Evolutionary conservation across 148 eudicot species (phyloP).

Genomic region (Polygonum maritimum): DNA sequence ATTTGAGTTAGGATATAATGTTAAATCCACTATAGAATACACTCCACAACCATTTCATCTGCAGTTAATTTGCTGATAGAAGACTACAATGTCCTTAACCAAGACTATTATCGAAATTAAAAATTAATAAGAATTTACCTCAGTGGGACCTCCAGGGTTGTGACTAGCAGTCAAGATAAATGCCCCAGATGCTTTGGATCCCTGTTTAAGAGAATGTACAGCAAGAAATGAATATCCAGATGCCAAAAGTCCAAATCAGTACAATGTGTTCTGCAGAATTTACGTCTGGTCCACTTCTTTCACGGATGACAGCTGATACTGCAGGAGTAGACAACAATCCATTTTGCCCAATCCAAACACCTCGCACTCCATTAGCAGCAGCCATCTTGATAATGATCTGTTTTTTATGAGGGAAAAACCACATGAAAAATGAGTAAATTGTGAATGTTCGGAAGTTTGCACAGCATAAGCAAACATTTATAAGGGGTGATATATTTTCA

Average conservation of each 20-base stretch:
- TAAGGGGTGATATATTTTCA: no score
- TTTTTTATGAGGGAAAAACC: background rate
- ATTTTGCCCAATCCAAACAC: conserved; percentile 96
- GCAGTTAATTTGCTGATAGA: no score
- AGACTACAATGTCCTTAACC: background rate
- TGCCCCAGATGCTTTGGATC: conserved; percentile 77
- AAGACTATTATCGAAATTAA: no score
- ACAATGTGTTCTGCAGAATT: conserved; percentile 10
- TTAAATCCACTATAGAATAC: background rate
- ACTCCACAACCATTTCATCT: no score
- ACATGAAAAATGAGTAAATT: background rate
- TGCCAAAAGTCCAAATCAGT: background rate
- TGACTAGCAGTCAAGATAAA: conserved; percentile 97
- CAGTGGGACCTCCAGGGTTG: conserved; percentile 93
- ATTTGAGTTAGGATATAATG: background rate
- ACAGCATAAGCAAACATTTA: background rate
- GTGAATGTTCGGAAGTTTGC: background rate
- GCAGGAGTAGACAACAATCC: conserved; percentile 94
- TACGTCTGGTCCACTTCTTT: conserved; percentile 87
- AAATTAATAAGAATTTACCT: conserved; percentile 35
- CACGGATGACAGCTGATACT: conserved; percentile 93
- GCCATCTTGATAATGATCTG: conserved; percentile 95
- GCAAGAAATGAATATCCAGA: background rate
- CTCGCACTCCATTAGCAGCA: conserved; percentile 92
- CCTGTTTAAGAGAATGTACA: conserved; percentile 28